These are phyloP conservation scores for Jamesozyma rosinii DNA, from an alignment of 805 yeast genomes.

Conservation along the genomic window DNA sequence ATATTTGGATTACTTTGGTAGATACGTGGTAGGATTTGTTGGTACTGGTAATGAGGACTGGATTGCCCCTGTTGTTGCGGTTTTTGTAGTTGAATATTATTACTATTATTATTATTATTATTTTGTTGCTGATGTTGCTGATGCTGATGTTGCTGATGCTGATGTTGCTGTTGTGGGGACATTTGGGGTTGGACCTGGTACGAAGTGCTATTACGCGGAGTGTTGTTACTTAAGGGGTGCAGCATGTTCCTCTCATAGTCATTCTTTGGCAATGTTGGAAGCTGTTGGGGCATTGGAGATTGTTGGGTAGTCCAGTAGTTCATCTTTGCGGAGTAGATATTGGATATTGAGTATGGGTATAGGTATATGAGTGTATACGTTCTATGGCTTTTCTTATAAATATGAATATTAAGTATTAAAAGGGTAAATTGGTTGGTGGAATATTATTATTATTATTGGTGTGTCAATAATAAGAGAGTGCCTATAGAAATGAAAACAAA, in stretches of 20 bases:
- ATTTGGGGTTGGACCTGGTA: conserved; percentile 3
- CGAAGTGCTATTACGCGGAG: neutral
- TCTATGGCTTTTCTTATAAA: no score
- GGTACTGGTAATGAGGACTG: conserved; percentile 7
- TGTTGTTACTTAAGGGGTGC: conserved; percentile 1
- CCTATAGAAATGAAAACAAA: neutral
- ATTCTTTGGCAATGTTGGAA: neutral
- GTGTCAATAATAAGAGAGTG: neutral
- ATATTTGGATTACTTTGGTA: conserved; percentile 1
- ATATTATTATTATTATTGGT: neutral
- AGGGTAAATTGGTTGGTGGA: neutral
- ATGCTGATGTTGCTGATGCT: conserved; percentile 3
- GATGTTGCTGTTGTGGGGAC: conserved; percentile 1
- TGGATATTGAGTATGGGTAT: no score
- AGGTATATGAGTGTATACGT: no score
- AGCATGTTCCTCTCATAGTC: conserved; percentile 2
- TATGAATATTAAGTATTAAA: no score
- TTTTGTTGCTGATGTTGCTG: conserved; percentile 5
- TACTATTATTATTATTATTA: neutral
- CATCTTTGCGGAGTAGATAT: no score
- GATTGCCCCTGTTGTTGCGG: conserved; percentile 1
- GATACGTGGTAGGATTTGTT: conserved; percentile 2
- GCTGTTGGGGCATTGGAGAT: conserved; percentile 1
- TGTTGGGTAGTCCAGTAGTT: conserved; percentile 3
- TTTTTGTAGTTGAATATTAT: conserved; percentile 2